These are phyloP conservation scores for Margaritispora aquatica DNA, from an alignment of 495 filamentous ascomycete species.

Conservation along the genomic window DNA sequence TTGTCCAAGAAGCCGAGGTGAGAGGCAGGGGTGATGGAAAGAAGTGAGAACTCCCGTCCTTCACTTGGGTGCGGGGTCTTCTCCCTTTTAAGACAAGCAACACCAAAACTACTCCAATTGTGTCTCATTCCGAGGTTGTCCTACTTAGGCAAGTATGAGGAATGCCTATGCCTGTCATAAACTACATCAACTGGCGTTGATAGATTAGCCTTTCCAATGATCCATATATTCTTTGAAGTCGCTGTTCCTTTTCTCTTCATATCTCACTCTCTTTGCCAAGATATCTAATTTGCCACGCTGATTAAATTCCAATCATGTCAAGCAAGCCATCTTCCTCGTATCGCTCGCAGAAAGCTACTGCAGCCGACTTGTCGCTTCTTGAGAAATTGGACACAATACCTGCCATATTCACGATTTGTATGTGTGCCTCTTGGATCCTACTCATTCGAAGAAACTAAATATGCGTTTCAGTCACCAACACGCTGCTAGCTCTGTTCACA, in stretches of 20 bases:
- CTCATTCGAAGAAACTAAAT: background rate
- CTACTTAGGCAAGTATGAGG: no score
- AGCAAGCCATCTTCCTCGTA: constrained; percentile 17
- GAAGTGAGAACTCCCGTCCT: background rate
- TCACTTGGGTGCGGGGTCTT: background rate
- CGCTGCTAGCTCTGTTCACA: constrained; percentile 8
- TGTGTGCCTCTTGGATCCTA: background rate
- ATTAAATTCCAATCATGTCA: background rate
- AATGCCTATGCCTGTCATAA: no score
- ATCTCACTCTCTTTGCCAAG: no score
- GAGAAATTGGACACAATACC: constrained; percentile 17
- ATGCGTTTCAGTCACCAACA: constrained; percentile 2
- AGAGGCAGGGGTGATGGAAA: background rate
- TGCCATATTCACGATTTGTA: constrained; percentile 3
- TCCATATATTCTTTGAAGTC: no score
- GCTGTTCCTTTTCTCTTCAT: no score
- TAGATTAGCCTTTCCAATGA: no score
- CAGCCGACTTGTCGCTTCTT: background rate
- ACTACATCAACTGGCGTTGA: no score
- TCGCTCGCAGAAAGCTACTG: constrained; percentile 15
- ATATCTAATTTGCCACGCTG: background rate
- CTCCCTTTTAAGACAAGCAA: background rate
- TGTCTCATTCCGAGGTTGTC: background rate
- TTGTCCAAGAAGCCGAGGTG: no score
- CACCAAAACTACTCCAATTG: background rate